These are phyloP conservation scores for Diospyros kaki DNA, from an alignment of 148 eudicot genomes.

Conservation along the genomic window DNA sequence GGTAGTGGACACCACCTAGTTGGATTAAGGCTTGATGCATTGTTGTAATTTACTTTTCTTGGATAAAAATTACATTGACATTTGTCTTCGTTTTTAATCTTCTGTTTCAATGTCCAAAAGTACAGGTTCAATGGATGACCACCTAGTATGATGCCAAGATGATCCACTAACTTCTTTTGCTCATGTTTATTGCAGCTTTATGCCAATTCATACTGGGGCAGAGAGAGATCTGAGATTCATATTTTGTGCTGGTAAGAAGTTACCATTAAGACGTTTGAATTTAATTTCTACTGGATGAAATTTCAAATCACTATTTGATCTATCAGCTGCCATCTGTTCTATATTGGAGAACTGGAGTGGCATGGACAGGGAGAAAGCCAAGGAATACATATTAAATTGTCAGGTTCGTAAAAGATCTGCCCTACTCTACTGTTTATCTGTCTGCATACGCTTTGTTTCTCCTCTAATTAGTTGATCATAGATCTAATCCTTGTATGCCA, in stretches of 20 bases:
- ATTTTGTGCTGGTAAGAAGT: slow-evolving; percentile 78
- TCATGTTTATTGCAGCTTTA: slow-evolving; percentile 48
- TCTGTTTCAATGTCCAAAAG: too few species aligned
- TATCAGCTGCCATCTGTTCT: slow-evolving; percentile 74
- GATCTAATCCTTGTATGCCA: not conserved
- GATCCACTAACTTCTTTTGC: not conserved
- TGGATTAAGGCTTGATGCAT: too few species aligned
- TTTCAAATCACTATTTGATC: slow-evolving; percentile 3
- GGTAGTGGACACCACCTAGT: too few species aligned
- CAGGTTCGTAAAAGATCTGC: slow-evolving; percentile 49
- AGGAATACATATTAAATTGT: slow-evolving; percentile 68
- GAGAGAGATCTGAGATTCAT: slow-evolving; percentile 91
- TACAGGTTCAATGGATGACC: not conserved
- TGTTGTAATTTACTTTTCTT: too few species aligned
- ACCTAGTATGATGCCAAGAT: not conserved
- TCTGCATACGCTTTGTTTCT: not conserved
- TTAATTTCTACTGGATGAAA: slow-evolving; percentile 12
- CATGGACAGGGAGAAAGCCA: slow-evolving; percentile 75
- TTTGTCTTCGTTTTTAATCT: not conserved
- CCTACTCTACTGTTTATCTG: not conserved
- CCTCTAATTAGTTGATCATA: not conserved
- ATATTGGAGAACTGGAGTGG: slow-evolving; percentile 90
- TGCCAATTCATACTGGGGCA: slow-evolving; percentile 83
- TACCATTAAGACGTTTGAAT: not conserved
- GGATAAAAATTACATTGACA: not conserved